Base-by-base conservation (phyloP, 2,329 filamentous ascomycete species). In the Ophiosphaerella korrae region DNA sequence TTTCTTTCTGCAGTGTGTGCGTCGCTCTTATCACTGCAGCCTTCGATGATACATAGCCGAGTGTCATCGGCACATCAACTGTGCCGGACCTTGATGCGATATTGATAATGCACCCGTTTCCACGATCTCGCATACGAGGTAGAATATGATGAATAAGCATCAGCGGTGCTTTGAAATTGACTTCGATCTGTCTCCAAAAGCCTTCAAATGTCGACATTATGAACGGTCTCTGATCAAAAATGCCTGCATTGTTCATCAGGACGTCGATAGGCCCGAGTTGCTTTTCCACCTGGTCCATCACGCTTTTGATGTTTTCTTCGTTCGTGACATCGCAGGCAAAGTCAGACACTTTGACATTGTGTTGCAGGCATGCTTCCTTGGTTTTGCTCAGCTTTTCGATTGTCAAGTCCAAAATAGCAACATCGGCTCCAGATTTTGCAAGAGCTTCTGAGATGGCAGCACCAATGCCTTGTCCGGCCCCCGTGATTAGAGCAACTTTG, bases 151-250 rank as follows among this genome's bases (percentile, higher is more conserved):
- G 66, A 13, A 65, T 68, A 13, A 64, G 57, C 39, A 68, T 55
- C 8, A 70, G 38, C 5, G 67, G 67, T 62, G 53, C 67, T 52
- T 70, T 70, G 44, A 70, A 68, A 32, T 68, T 70, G 26, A 70
- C 67, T 42, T 70, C 67, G 14, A 70, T 67, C 42, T 68, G 63
- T 26, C 58, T 49, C 67, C 67, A 70, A 43, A 70, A 70, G 1
- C 24, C 26, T 2, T 63, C 50, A 38, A 70, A 67, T 1, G 46
- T 58, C 5, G 60, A 55, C 66, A 70, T 70, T 2, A 70, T 45
- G 13, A 63, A 57, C 0, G 67, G 67, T 13, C 67, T 41, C 33
- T 67, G 63, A 29, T 63, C 55, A 2, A 68, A 42, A 11, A 70
- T 64, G 0, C 67, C 67, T 0, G 66, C 67, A 38, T 68, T 70